These are phyloP conservation scores for Hanseniaspora nectarophila DNA, from an alignment of 805 yeast species.

Conservation along the genomic window DNA sequence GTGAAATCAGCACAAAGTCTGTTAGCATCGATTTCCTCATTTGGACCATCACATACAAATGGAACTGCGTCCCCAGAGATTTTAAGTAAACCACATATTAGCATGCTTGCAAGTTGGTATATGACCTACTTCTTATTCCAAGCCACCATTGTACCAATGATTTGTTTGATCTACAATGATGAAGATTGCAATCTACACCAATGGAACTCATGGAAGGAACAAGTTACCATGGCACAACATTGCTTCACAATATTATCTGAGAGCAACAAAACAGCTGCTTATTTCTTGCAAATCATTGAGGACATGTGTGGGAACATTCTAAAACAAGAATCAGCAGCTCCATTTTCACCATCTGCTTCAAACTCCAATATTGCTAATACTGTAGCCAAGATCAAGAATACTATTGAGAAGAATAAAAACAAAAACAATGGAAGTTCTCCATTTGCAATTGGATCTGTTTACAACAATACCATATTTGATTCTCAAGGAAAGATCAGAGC, in stretches of 20 bases:
- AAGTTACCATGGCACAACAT: constrained; percentile 3
- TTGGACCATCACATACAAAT: constrained; percentile 7
- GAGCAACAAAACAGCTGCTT: constrained; percentile 13
- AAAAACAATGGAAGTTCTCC: constrained; percentile 1
- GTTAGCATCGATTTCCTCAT: neutral
- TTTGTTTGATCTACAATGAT: constrained; percentile 14
- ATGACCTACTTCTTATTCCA: constrained; percentile 53
- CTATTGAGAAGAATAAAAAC: neutral
- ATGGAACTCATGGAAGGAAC: constrained; percentile 14
- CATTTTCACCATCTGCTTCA: constrained; percentile 8
- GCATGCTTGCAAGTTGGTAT: constrained; percentile 50
- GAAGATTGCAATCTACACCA: constrained; percentile 8
- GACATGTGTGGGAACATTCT: constrained; percentile 14
- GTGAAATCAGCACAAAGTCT: neutral
- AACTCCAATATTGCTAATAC: neutral
- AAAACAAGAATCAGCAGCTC: constrained; percentile 8
- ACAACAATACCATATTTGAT: constrained; percentile 13
- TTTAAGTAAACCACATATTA: constrained; percentile 25
- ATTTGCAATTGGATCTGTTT: constrained; percentile 12
- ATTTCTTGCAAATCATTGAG: constrained; percentile 12
- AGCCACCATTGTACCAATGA: constrained; percentile 46
- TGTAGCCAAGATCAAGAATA: neutral
- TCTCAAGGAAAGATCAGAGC: neutral
- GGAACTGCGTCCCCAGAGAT: constrained; percentile 11
- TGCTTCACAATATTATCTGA: constrained; percentile 3